Base-by-base conservation (phyloP, 768 basidiomycete genomes). In the Hypsizygus marmoreus region DNA sequence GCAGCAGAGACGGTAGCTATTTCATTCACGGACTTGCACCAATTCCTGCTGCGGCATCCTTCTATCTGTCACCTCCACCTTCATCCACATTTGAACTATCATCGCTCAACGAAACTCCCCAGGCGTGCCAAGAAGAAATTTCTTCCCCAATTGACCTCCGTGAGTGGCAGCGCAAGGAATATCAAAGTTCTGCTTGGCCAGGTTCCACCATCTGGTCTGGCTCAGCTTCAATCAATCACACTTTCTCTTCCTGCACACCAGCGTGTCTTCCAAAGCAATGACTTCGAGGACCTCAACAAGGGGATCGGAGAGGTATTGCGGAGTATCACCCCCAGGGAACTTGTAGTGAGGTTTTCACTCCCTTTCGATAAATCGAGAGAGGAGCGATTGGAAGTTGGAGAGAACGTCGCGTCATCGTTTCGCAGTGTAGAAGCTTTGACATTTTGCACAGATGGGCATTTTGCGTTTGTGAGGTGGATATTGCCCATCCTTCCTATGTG, bases 1-100 rank as follows among this genome's bases (percentile, higher is more conserved):
- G 44, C 57, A 7, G 40, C 54, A 31, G 45, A 51, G 22, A 52
- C 54, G 0, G 23, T 39, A 6, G 43, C 49, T 40, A 56, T 58
- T 37, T 16, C 50, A 19, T 61, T 63, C 19, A 34, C 43, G 1
- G 52, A 50, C 36, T 44, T 65, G 25, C 17, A 59, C 30, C 10
- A 25, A 34, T 65, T 65, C 36, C 46, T 63, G n/a, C 46, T 26
- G 2, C 60, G 64, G 33, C 64, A 65, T 46, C 53, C 55, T 4
- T 50, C 42, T 3, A 56, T 65, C 16, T 40, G 40, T 28, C 49
- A 32, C 5, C 45, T 65, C 31, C 40, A 50, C 22, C 33, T 63
- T 2, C 56, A 57, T 39, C 50, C 53, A 23, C 46, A 57, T 16
- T 50, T 53, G 5, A 39, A 14, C 16, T 43, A 47, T 24, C 37